Conservation (phyloP, 176 grass and related monocot species). For the Elaeis guineensis region DNA sequence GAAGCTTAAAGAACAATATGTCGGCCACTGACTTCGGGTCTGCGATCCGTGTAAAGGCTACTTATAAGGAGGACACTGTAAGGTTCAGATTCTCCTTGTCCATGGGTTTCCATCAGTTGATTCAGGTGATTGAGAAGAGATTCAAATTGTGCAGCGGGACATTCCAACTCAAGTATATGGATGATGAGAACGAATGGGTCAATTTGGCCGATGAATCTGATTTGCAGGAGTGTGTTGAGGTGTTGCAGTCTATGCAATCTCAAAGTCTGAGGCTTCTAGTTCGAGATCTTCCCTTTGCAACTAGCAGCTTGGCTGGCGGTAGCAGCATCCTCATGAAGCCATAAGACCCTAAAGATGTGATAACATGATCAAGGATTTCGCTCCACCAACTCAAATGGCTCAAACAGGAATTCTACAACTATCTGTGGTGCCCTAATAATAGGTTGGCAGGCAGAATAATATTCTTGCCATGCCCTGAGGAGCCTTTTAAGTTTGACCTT, state of each 20-base stretch:
- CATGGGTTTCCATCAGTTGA: slow-evolving; percentile 24
- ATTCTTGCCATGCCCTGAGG: too few relatives aligned
- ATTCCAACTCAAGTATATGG: slow-evolving; percentile 50
- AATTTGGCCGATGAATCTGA: slow-evolving; percentile 33
- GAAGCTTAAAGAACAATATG: neutral
- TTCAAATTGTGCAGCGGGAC: slow-evolving; percentile 25
- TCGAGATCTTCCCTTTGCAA: slow-evolving; percentile 21
- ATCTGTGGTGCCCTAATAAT: too few relatives aligned
- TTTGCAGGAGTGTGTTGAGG: slow-evolving; percentile 45
- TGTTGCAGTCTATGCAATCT: slow-evolving; percentile 13
- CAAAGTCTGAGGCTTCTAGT: slow-evolving; percentile 32
- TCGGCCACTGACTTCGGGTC: neutral
- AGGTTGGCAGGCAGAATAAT: too few relatives aligned
- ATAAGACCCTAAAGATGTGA: too few relatives aligned
- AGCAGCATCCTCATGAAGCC: too few relatives aligned
- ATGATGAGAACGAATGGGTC: slow-evolving; percentile 57
- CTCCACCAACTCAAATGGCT: too few relatives aligned
- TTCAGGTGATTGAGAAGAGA: slow-evolving; percentile 30
- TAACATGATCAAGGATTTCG: too few relatives aligned
- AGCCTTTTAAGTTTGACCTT: too few relatives aligned
- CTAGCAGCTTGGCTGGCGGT: too few relatives aligned
- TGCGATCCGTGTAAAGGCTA: slow-evolving; percentile 34
- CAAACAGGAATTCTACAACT: too few relatives aligned
- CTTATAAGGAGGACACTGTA: slow-evolving; percentile 35
- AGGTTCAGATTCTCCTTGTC: slow-evolving; percentile 37